Base-by-base conservation (phyloP, 2,329 filamentous ascomycete species). In the Epichloe elymi region DNA sequence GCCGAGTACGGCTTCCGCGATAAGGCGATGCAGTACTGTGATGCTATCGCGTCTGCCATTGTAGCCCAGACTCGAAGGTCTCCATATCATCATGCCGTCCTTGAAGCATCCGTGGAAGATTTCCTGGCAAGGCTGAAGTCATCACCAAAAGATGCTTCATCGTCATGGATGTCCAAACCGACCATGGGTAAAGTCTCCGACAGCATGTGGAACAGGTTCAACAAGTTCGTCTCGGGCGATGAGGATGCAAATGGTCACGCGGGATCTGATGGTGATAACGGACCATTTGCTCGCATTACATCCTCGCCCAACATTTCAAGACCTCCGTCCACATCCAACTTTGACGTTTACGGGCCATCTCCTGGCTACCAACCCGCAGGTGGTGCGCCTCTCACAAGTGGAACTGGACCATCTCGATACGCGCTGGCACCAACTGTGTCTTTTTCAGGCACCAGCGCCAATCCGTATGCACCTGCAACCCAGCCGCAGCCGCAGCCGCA, bases 151-250 rank as follows among this genome's bases (percentile, higher is more conserved):
- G 88, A 93, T 57, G 82, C 79, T 51, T 83, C 82, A 6, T 83
- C 80, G 19, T 91, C 89, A 2, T 95, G 91, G 88, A 93, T 98
- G 49, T 85, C 88, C 1, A 95, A 93, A 66, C 89, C 91, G 6
- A 96, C 82, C 65, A 94, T 97, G 79, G 90, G 94, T 66, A 95
- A 94, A 67, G 88, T 97, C 0, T 93, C 90, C 2, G 89, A 86
- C 54, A 88, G 86, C 36, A 81, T 97, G 63, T 90, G 88, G 78
- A 89, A 83, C 56, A 88, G 86, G 53, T 96, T 99, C 69, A 97
- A 90, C 69, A 96, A 89, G 61, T 98, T 98, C 62, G 89, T 98
- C 54, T 83, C 86, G 48, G 94, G 93, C 14, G 91, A 96, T 53
- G 91, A 97, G 50, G 89, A 95, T 53, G 88, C 94, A 52, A 81